phyloP scores from a whole-genome alignment of 805 yeast genomes.

The Nakazawaea ernobii region DNA sequence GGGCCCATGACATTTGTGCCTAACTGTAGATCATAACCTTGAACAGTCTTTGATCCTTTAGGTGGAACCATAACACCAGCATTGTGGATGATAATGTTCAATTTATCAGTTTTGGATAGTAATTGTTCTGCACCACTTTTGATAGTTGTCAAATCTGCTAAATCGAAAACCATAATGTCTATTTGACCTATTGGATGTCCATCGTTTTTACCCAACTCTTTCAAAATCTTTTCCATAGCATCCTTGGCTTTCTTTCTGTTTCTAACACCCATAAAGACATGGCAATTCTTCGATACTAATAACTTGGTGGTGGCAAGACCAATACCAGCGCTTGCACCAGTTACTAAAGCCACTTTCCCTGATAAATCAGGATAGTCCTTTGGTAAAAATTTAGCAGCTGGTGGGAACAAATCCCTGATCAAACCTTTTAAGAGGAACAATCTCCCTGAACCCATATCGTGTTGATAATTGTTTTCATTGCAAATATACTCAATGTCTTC shows the following conservation, averaged over 20 bases:
- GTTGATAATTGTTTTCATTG: background rate
- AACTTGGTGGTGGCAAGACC: conserved; percentile 20
- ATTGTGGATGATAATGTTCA: conserved; percentile 35
- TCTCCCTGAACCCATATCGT: background rate
- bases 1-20: conserved; percentile 46
- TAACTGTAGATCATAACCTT: conserved; percentile 40
- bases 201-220: conserved; percentile 14
- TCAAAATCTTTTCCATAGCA: conserved; percentile 20
- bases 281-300: conserved; percentile 10
- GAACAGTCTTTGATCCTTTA: conserved; percentile 30
- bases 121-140: conserved; percentile 30
- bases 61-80: conserved; percentile 40
- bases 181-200: conserved; percentile 17
- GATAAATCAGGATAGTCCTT: conserved; percentile 30
- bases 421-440: background rate
- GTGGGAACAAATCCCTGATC: conserved; percentile 18
- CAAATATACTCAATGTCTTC: background rate
- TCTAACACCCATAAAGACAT: conserved; percentile 2
- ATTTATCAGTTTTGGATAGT: conserved; percentile 18
- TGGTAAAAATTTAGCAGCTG: conserved; percentile 51
- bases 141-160: conserved; percentile 36
- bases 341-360: conserved; percentile 32
- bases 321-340: conserved; percentile 36
- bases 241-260: background rate
- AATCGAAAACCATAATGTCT: conserved; percentile 25